Conservation (phyloP, 192 early-diverging fungal species). For the Podochytrium sp. region DNA sequence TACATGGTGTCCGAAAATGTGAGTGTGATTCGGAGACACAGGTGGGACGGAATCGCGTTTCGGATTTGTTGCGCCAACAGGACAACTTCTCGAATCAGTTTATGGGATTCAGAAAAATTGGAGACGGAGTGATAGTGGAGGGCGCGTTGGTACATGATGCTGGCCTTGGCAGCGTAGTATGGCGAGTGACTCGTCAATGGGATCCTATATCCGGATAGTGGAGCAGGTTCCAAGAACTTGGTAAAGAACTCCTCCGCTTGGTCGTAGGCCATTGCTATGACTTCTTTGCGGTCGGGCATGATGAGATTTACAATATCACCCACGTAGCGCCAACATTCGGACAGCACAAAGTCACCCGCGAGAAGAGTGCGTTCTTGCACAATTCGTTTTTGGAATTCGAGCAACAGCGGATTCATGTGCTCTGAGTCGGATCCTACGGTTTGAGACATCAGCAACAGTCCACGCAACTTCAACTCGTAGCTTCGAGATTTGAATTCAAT, state of each 20-base stretch:
- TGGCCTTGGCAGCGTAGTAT: background rate
- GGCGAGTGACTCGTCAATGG: conserved; percentile 5
- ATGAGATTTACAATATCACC: conserved; percentile 8
- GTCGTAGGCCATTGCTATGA: conserved; percentile 21
- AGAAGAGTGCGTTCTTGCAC: background rate
- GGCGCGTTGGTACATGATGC: conserved; percentile 3
- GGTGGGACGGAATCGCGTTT: background rate
- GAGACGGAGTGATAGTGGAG: background rate
- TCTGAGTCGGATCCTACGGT: background rate
- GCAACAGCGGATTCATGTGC: background rate
- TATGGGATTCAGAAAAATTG: conserved; percentile 10
- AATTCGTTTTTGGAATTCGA: background rate
- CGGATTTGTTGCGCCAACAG: background rate
- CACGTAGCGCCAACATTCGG: conserved; percentile 1
- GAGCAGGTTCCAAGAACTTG: background rate
- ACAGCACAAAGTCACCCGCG: background rate
- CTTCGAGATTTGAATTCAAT: conserved; percentile 2
- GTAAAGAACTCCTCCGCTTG: conserved; percentile 19
- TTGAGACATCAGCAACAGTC: background rate
- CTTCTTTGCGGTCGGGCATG: conserved; percentile 12
- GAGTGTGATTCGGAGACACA: background rate
- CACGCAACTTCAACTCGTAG: conserved; percentile 5
- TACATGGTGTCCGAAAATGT: background rate
- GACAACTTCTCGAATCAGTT: conserved; percentile 3
- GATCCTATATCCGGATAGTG: background rate